Conservation (phyloP, 2,329 filamentous ascomycete species). For the Pseudogymnoascus sp. region DNA sequence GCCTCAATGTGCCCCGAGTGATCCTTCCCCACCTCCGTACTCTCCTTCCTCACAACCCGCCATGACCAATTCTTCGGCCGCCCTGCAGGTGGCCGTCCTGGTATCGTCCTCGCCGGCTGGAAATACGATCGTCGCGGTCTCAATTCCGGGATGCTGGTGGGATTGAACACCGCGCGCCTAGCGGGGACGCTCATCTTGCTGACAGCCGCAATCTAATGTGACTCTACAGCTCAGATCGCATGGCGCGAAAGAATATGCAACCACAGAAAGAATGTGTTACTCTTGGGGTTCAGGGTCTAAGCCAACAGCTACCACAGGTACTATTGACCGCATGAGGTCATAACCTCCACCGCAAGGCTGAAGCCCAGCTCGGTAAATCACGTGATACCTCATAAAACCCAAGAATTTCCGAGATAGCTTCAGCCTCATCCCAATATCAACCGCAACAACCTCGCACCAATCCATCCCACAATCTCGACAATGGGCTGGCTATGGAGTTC, state of each 20-base stretch:
- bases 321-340: not conserved
- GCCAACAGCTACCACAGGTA: not conserved
- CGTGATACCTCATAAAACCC: not conserved
- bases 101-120: conserved; percentile 12
- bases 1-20: conserved; percentile 77
- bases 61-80: conserved; percentile 15
- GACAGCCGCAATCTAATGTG: not conserved
- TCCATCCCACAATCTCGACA: conserved; percentile 17
- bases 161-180: conserved; percentile 28
- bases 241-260: not conserved
- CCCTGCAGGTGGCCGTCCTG: conserved; percentile 19
- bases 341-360: not conserved
- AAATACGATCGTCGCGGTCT: conserved; percentile 22
- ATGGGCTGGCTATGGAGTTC: conserved; percentile 59
- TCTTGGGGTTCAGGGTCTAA: not conserved
- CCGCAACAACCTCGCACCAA: not conserved
- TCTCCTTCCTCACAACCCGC: conserved; percentile 34
- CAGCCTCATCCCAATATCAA: conserved; percentile 12
- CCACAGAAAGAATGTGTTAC: not conserved
- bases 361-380: not conserved
- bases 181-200: conserved; percentile 17
- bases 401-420: conserved; percentile 7
- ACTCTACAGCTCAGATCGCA: conserved; percentile 1
- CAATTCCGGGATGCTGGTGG: conserved; percentile 29
- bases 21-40: conserved; percentile 47